Base-by-base conservation (phyloP, 345 rosid species). In the Moringa oleifera region DNA sequence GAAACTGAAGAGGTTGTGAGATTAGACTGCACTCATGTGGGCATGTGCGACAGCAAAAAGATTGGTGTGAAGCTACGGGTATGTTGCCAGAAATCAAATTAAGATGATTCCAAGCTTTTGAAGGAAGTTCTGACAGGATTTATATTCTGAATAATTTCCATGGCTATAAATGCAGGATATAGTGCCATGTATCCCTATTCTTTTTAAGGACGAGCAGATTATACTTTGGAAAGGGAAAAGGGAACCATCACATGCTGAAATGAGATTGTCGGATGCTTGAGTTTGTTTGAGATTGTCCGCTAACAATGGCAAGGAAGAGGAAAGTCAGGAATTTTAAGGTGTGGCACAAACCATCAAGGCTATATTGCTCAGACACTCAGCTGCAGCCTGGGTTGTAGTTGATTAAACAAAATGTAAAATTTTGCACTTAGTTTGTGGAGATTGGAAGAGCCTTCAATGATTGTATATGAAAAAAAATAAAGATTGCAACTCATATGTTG, bases 191-290 rank as follows among this genome's bases (percentile, higher is more conserved):
- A 72, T 84, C 59, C 98, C 97, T 11, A 81, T 93, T 66, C 61
- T 90, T 72, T 84, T 93, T 64, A 90, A 84, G 87, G 97, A 84
- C 50, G 96, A 85, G 64, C 97, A 93, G 71, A 86, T 87, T 54
- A 75, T 90, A 73, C 81, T 90, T 63, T 93, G 96, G 97, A 81
- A 80, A 75, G 94, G 98, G 51, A 83, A 66, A 57, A 62, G 49
- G 23, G 73, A 75, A 7, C 59, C 13, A 18, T 64, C 64, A 17
- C 37, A 50, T 17, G 45, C 61, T n/a, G 46, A 51, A 1, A 19
- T 58, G 23, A 50, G 52, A 12, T 45, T 55, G 24, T 19, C 9
- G 17, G 59, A 56, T 50, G 13, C 62, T 33, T 47, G 54, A n/a
- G n/a, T n/a, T n/a, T n/a, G n/a, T n/a, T n/a, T n/a, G n/a, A n/a